Conservation (phyloP, 2,329 filamentous ascomycete genomes). For the Aureobasidium pullulans region DNA sequence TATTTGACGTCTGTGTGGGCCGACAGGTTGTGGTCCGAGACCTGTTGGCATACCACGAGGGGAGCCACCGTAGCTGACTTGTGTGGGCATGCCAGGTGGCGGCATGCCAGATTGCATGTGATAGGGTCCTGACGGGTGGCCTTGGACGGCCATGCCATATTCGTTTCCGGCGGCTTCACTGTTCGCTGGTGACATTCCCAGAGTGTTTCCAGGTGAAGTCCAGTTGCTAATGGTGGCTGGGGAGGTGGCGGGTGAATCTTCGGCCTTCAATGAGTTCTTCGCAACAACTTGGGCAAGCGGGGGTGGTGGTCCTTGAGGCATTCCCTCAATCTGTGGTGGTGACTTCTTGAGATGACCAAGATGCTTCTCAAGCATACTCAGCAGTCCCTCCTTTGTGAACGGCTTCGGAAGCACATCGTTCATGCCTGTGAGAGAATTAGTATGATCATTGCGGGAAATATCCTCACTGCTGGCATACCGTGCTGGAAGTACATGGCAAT, state of each 20-base stretch:
- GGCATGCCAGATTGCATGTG: conserved; percentile 22
- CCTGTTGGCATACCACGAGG: conserved; percentile 31
- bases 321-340: conserved; percentile 20
- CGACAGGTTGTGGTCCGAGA: conserved; percentile 20
- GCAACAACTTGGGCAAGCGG: conserved; percentile 45
- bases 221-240: conserved; percentile 54
- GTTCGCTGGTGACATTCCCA: conserved; percentile 50
- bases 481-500: conserved; percentile 96
- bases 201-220: conserved; percentile 55
- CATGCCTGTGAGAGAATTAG: conserved; percentile 67
- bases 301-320: conserved; percentile 42
- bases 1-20: conserved; percentile 50
- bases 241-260: conserved; percentile 56
- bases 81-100: conserved; percentile 16
- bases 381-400: conserved; percentile 77
- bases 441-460: background rate
- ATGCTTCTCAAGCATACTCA: conserved; percentile 80
- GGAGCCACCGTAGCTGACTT: conserved; percentile 34
- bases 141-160: conserved; percentile 35
- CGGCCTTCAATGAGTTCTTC: conserved; percentile 53
- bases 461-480: conserved; percentile 50
- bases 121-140: conserved; percentile 30
- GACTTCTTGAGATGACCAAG: conserved; percentile 70
- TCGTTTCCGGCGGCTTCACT: conserved; percentile 38
- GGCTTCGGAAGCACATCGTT: conserved; percentile 95